Percentiles rank a stretch among this genome's conserved stretches.
phyloP scores from a whole-genome alignment of 495 filamentous ascomycete genomes.

The Trichoderma erinaceum region DNA sequence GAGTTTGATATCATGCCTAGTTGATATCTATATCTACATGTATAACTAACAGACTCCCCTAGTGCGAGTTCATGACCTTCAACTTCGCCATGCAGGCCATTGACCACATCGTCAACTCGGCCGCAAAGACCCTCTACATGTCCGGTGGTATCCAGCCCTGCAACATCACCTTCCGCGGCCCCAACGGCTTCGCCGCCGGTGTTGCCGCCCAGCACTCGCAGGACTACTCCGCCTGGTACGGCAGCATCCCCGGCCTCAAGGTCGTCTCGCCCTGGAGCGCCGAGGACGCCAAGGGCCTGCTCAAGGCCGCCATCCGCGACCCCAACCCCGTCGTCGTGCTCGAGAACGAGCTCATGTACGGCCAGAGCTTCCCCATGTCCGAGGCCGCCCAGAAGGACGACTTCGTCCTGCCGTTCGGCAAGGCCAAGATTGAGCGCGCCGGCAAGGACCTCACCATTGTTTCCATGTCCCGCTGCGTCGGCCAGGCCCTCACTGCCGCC shows the following conservation, averaged over 20 bases:
- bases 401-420: constrained; percentile 93
- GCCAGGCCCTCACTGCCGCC: constrained; percentile 82
- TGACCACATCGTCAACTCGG: constrained; percentile 99
- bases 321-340: constrained; percentile 93
- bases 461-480: constrained; percentile 88
- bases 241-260: constrained; percentile 94
- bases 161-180: constrained; percentile 98
- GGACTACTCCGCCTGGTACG: constrained; percentile 98
- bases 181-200: constrained; percentile 94
- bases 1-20: constrained; percentile 35
- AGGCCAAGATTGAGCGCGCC: constrained; percentile 95
- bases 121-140: constrained; percentile 99
- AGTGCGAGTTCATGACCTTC: constrained; percentile 99
- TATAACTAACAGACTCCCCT: constrained; percentile 20
- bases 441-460: constrained; percentile 97
- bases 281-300: constrained; percentile 94
- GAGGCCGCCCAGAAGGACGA: constrained; percentile 90
- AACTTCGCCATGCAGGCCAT: constrained; percentile 99
- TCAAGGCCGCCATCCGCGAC: constrained; percentile 97
- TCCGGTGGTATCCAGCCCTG: constrained; percentile 98
- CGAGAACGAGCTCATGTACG: constrained; percentile 98
- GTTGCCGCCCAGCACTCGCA: constrained; percentile 97
- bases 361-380: constrained; percentile 89
- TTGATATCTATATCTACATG: background rate
- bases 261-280: constrained; percentile 92